These are phyloP conservation scores for Luffa acutangula DNA, from an alignment of 306 rosid genomes.

Conservation along the genomic window DNA sequence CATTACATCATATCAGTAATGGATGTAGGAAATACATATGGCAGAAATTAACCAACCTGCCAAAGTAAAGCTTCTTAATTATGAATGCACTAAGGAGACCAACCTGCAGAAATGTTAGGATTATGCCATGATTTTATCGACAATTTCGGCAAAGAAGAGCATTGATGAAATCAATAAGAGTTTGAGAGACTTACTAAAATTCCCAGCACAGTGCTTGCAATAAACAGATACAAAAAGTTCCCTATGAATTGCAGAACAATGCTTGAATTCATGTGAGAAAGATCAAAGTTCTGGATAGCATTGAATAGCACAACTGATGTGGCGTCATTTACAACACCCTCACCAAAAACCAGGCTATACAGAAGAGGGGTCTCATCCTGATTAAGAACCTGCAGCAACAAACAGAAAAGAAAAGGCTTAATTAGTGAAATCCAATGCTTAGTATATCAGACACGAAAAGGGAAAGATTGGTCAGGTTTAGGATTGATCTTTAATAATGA, in stretches of 20 bases:
- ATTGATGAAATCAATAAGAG: not conserved
- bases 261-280: slow-evolving; percentile 58
- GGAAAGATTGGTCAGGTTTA: not conserved
- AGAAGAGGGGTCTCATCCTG: slow-evolving; percentile 16
- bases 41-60: slow-evolving; percentile 40
- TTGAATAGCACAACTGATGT: slow-evolving; percentile 90
- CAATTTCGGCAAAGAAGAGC: not conserved
- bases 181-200: slow-evolving; percentile 23
- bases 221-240: not conserved
- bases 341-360: slow-evolving; percentile 64
- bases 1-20: not conserved
- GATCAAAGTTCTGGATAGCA: slow-evolving; percentile 91
- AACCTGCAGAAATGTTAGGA: slow-evolving; percentile 35
- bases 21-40: not conserved
- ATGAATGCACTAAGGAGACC: slow-evolving; percentile 77
- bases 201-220: slow-evolving; percentile 10
- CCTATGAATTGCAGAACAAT: slow-evolving; percentile 51
- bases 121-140: not conserved
- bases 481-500: not conserved
- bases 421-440: not conserved
- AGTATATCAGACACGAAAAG: not conserved
- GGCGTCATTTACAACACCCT: slow-evolving; percentile 96
- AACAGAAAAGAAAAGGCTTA: not conserved
- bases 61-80: slow-evolving; percentile 72
- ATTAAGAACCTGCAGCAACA: slow-evolving; percentile 7